Percentiles rank a stretch among this genome's conserved stretches.
Conservation (phyloP, 2,329 filamentous ascomycete genomes). For the Amesomyces nigricolor region DNA sequence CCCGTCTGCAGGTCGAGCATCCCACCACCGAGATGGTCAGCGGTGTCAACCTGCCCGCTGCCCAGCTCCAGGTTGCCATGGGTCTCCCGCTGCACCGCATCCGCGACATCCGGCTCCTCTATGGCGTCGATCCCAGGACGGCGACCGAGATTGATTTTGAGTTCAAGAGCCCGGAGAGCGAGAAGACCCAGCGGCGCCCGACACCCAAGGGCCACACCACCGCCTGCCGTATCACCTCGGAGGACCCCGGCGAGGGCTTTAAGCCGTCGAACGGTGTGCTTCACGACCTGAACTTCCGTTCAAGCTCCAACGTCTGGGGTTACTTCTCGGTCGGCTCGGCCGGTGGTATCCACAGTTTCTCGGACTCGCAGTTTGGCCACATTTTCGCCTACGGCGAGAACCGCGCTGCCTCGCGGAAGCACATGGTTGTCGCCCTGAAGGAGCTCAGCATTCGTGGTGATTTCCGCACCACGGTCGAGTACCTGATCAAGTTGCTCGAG, state of each 20-base stretch:
- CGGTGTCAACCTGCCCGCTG: constrained; percentile 92
- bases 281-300: constrained; percentile 98
- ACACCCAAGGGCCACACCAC: constrained; percentile 95
- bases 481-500: constrained; percentile 96
- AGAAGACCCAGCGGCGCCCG: constrained; percentile 79
- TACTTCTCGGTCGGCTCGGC: constrained; percentile 98
- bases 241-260: constrained; percentile 98
- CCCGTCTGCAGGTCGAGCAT: constrained; percentile 98
- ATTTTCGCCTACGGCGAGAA: constrained; percentile 99
- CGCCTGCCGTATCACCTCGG: constrained; percentile 97
- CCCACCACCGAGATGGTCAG: constrained; percentile 99
- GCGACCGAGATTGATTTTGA: constrained; percentile 90
- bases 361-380: constrained; percentile 97
- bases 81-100: constrained; percentile 93
- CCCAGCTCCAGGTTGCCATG: constrained; percentile 98
- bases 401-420: constrained; percentile 89
- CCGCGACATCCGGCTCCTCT: constrained; percentile 90
- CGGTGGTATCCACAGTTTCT: constrained; percentile 98
- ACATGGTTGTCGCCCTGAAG: constrained; percentile 98
- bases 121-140: constrained; percentile 88
- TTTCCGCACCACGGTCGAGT: constrained; percentile 97
- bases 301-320: constrained; percentile 98
- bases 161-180: constrained; percentile 81
- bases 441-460: constrained; percentile 99
- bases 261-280: constrained; percentile 99